Evolutionary conservation across 2,329 filamentous ascomycete genomes (phyloP).

Genomic region (Alternaria consortialis): DNA sequence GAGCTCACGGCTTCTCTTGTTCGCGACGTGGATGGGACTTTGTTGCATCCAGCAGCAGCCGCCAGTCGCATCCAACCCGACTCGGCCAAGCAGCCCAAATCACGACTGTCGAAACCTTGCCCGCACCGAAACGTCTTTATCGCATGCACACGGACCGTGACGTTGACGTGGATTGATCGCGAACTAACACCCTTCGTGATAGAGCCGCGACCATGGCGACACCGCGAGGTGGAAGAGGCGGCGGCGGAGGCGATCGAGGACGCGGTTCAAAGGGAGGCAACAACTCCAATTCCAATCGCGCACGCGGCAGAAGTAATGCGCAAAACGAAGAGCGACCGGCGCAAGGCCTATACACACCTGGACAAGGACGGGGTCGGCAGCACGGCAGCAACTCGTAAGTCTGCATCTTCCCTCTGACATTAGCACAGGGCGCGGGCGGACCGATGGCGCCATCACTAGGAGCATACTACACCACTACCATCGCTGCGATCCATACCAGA

Average conservation of each 20-base stretch:
- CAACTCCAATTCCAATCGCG: conserved; percentile 15
- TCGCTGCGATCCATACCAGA: conserved; percentile 8
- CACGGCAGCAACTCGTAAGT: conserved; percentile 21
- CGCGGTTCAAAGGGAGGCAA: conserved; percentile 23
- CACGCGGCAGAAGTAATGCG: conserved; percentile 28
- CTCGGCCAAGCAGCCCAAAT: conserved; percentile 23
- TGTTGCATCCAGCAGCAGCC: conserved; percentile 30
- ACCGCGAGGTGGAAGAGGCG: conserved; percentile 36
- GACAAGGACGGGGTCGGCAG: conserved; percentile 12
- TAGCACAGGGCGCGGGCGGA: conserved; percentile 21
- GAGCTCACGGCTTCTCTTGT: conserved; percentile 20
- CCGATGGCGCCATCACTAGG: conserved; percentile 13
- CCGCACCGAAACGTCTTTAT: not conserved
- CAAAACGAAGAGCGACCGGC: conserved; percentile 22
- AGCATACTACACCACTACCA: conserved; percentile 11
- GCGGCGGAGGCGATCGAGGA: conserved; percentile 24
- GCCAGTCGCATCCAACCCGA: conserved; percentile 30
- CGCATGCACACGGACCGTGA: conserved; percentile 1
- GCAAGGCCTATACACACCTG: conserved; percentile 19
- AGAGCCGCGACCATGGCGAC: conserved; percentile 41
- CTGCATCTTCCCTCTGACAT: conserved; percentile 11
- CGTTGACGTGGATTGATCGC: conserved; percentile 12
- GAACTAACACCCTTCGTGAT: conserved; percentile 19
- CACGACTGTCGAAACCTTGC: not conserved
- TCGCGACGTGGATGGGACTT: conserved; percentile 28